Base-by-base conservation (phyloP, 225 moss, liverwort and hornwort species). In the Polytrichum commune region DNA sequence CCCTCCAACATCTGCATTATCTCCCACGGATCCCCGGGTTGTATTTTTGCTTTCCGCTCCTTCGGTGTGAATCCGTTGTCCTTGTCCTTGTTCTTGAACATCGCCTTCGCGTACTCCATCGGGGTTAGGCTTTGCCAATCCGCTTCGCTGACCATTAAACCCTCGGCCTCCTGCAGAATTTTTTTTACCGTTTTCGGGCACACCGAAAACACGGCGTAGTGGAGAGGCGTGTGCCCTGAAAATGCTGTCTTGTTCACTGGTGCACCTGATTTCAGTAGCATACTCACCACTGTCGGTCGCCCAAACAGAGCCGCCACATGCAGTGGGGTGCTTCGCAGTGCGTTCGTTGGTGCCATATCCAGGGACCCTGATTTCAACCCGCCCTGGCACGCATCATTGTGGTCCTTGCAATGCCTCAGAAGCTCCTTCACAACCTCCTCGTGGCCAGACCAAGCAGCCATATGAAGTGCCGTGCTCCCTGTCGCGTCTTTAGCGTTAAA, bases 81-180 rank as follows among this genome's bases (percentile, higher is more conserved):
- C n/a, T 61, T 4, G 24, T 26, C 27, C 18, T 8, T 7, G 1
- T 27, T 20, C 35, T 53, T 1, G 7, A 18, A 72, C 62, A 18
- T 53, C 6, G 24, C 26, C 35, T 18, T 63, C 62, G 71, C 53
- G 53, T 63, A 61, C 25, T 72, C 71, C 46, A 72, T n/a, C 18
- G 54, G 63, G 16, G 55, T 54, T 6, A 38, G 19, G 64, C 64
- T 53, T 2, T 72, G 0, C 62, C 71, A 72, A 72, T 72, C 62
- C 23, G 18, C 26, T 72, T 72, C 25, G 18, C 27, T 20, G 25
- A 54, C 55, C 20, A 60, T 71, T 8, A 76, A 25, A 61, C 70
- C 69, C 19, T 71, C 54, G 27, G 38, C 57, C 16, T 27, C 64
- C 9, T 33, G 29, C 19, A 71, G 29, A 24, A 76, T 63, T 7